phyloP scores from a whole-genome alignment of 169 alveolate species.

The Fabrea salina region DNA sequence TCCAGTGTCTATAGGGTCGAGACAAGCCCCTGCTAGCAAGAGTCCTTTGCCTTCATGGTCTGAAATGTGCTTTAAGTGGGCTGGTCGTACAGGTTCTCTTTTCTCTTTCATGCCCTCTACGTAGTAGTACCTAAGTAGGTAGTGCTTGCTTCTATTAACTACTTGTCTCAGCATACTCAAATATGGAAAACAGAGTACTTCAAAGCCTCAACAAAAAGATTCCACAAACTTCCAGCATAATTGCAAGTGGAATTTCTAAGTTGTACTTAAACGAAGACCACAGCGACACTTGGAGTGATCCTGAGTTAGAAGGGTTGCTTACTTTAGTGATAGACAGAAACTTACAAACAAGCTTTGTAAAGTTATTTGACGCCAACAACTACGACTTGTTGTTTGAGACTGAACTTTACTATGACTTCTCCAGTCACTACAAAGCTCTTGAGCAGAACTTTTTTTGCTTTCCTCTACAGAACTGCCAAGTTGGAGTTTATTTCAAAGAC shows the following conservation, averaged over 20 bases:
- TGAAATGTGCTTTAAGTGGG: neutral
- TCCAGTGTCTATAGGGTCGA: slow-evolving; percentile 7
- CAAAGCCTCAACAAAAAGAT: neutral
- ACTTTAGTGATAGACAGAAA: neutral
- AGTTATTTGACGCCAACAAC: neutral
- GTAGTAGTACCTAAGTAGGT: slow-evolving; percentile 15
- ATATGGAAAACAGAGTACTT: no score
- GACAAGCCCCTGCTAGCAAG: slow-evolving; percentile 11
- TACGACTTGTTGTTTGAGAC: slow-evolving; percentile 1
- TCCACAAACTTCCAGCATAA: neutral
- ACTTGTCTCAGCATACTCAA: neutral
- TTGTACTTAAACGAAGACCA: neutral
- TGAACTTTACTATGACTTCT: slow-evolving; percentile 8
- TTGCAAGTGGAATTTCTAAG: neutral
- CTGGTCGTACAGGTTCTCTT: neutral
- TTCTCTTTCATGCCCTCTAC: neutral
- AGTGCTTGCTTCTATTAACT: slow-evolving; percentile 10
- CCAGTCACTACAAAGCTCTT: neutral
- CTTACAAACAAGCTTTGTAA: neutral
- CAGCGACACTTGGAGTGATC: neutral
- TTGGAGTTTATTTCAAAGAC: neutral
- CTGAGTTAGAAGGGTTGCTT: neutral
- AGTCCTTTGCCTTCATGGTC: slow-evolving; percentile 7
- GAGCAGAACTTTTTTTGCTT: neutral
- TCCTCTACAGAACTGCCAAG: neutral